A percentile compares a stretch with the other conserved stretches of the same genome.
Evolutionary conservation across 176 grass and related monocot genomes (phyloP).

Genomic region (Cenchrus americanus): DNA sequence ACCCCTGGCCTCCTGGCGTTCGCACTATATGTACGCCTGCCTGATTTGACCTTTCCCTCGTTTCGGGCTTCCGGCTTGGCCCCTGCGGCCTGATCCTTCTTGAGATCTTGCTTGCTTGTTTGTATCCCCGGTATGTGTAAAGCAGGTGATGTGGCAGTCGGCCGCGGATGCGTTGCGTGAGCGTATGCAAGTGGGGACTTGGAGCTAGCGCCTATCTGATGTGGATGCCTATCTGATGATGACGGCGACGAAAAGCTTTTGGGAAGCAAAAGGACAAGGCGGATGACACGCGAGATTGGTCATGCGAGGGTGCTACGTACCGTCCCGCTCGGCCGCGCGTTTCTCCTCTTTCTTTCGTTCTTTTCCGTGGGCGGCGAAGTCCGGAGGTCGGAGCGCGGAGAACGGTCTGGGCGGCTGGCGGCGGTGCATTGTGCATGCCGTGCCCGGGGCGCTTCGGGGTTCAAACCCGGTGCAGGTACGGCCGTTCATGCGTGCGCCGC

Average conservation of each 20-base stretch:
- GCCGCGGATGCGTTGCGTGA: neutral
- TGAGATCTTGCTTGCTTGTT: neutral
- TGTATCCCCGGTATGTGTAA: neutral
- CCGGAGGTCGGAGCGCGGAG: neutral
- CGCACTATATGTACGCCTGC: neutral
- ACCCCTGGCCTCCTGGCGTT: neutral
- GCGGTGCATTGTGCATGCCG: neutral
- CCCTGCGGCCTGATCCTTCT: neutral
- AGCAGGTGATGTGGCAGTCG: constrained; percentile 7
- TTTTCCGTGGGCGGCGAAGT: neutral
- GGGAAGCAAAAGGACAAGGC: neutral
- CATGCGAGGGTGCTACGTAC: neutral
- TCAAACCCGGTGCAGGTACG: neutral
- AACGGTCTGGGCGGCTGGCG: neutral
- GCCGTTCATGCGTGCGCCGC: neutral
- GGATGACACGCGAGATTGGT: neutral
- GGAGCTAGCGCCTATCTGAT: constrained; percentile 9
- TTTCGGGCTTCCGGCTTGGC: neutral
- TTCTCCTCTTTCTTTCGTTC: too few species aligned
- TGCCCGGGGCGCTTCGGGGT: neutral
- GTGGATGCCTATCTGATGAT: neutral
- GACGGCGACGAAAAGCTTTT: neutral
- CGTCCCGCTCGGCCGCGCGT: neutral
- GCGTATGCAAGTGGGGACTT: neutral
- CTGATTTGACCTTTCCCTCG: neutral